These are phyloP conservation scores for Fraxinus latifolia DNA, from an alignment of 305 asterid genomes.

Conservation along the genomic window DNA sequence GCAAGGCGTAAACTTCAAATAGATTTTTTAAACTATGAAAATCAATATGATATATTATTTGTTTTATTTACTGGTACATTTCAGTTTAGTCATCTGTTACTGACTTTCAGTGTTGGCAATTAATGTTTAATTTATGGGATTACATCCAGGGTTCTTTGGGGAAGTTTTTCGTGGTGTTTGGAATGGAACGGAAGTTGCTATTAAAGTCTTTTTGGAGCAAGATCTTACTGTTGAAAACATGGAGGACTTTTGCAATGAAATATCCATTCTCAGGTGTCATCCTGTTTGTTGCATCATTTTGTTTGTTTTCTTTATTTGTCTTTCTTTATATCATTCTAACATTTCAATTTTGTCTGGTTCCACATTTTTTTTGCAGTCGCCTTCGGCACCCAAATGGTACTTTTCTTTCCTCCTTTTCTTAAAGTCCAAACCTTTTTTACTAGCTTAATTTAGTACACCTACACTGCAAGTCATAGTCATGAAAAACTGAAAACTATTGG, in stretches of 20 bases:
- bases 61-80: slow-evolving; percentile 11
- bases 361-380: slow-evolving; percentile 56
- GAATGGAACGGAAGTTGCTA: slow-evolving; percentile 98
- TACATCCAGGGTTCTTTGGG: slow-evolving; percentile 77
- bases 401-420: slow-evolving; percentile 34
- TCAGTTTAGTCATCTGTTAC: slow-evolving; percentile 12
- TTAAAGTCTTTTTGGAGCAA: slow-evolving; percentile 96
- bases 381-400: slow-evolving; percentile 99
- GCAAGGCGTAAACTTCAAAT: background rate
- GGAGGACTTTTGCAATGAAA: slow-evolving; percentile 99
- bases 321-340: slow-evolving; percentile 34
- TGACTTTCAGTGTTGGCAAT: background rate
- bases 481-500: background rate
- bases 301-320: slow-evolving; percentile 13
- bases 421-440: slow-evolving; percentile 8
- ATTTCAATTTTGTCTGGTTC: slow-evolving; percentile 24
- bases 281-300: background rate
- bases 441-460: slow-evolving; percentile 10
- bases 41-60: slow-evolving; percentile 13
- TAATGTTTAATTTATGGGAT: slow-evolving; percentile 16
- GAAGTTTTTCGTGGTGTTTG: slow-evolving; percentile 98
- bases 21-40: background rate
- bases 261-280: slow-evolving; percentile 82
- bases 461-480: background rate
- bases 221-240: slow-evolving; percentile 97